Base-by-base conservation (phyloP, 495 filamentous ascomycete species). In the Daldinia decipiens region DNA sequence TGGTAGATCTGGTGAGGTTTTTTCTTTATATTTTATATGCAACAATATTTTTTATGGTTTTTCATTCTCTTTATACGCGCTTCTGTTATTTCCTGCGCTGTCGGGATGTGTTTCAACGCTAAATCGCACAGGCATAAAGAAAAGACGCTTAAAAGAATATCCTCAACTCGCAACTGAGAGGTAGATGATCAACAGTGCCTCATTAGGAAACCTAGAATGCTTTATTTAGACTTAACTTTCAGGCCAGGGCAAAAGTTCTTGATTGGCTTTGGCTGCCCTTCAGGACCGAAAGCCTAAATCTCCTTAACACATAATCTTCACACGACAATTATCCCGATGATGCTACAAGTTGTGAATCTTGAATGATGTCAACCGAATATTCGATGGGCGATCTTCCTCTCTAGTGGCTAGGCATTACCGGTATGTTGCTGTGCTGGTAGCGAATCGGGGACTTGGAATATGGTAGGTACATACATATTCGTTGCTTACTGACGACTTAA, bases 261-360 rank as follows among this genome's bases (percentile, higher is more conserved):
- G 52, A 68, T 68, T 68, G 65, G 65, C 43, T 24, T 68, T 68
- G 65, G 65, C 43, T 24, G 52, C 32, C 3, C 34, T 40, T 13
- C 3, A 54, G 59, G 57, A 61, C 38, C 43, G 40, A 52, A 59
- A 59, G 36, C 36, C 24, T 29, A 26, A 26, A 29, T 1, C 12
- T n/a, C n/a, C n/a, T n/a, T n/a, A n/a, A n/a, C 39, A n/a, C 3
- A 45, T 19, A 8, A 21, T 12, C 43, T 47, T 47, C 19, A 47
- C 19, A 24, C 24, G 43, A 4, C 3, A 24, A 47, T 47, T 11
- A 11, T 24, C 8, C 43, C 3, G 4, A 21, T 21, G 19, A 47
- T 24, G 17, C 43, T 19, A 47, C 19, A 21, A 11, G 43, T 11
- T 21, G 19, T 2, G 8, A 47, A 47, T 24, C 6, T 21, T 3